Conservation (phyloP, 2,329 filamentous ascomycete species). For the Trichothecium sympodiale region DNA sequence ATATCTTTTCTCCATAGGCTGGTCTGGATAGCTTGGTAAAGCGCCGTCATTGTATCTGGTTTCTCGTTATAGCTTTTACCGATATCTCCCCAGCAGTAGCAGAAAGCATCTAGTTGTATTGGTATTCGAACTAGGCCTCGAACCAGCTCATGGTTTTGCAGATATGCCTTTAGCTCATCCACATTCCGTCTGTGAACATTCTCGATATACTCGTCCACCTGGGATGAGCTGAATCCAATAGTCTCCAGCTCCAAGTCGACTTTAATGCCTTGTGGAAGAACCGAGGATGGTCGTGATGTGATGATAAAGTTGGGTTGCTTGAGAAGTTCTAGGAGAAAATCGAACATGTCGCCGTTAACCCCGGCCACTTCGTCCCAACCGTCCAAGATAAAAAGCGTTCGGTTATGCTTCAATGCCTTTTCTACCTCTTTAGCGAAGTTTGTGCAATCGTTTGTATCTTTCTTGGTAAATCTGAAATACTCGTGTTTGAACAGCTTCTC, state of each 20-base stretch:
- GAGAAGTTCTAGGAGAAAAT: slow-evolving; percentile 18
- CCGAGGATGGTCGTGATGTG: slow-evolving; percentile 23
- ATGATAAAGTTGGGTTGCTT: slow-evolving; percentile 24
- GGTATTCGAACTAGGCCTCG: slow-evolving; percentile 28
- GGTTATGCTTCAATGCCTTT: slow-evolving; percentile 5
- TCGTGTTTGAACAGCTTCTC: slow-evolving; percentile 14
- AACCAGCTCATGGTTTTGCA: slow-evolving; percentile 19
- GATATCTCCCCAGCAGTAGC: slow-evolving; percentile 21
- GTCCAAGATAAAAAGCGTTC: slow-evolving; percentile 28
- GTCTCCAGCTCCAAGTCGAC: slow-evolving; percentile 26
- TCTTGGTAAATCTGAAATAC: slow-evolving; percentile 13
- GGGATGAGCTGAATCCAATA: slow-evolving; percentile 23
- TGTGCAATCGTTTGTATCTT: slow-evolving; percentile 3
- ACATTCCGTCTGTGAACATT: slow-evolving; percentile 6
- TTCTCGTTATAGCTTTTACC: not conserved
- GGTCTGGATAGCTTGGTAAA: slow-evolving; percentile 21
- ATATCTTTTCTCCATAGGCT: slow-evolving; percentile 14
- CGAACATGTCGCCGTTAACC: slow-evolving; percentile 5
- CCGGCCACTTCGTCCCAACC: slow-evolving; percentile 28
- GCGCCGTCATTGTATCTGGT: slow-evolving; percentile 23
- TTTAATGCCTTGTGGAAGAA: slow-evolving; percentile 7
- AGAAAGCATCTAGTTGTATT: slow-evolving; percentile 32
- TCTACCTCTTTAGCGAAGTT: slow-evolving; percentile 10
- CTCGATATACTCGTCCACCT: slow-evolving; percentile 21
- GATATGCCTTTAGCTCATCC: slow-evolving; percentile 18